Percentiles rank a stretch among this genome's conserved stretches.
These are phyloP conservation scores for Coemansia nantahalensis DNA, from an alignment of 192 early-diverging fungal genomes.

Conservation along the genomic window DNA sequence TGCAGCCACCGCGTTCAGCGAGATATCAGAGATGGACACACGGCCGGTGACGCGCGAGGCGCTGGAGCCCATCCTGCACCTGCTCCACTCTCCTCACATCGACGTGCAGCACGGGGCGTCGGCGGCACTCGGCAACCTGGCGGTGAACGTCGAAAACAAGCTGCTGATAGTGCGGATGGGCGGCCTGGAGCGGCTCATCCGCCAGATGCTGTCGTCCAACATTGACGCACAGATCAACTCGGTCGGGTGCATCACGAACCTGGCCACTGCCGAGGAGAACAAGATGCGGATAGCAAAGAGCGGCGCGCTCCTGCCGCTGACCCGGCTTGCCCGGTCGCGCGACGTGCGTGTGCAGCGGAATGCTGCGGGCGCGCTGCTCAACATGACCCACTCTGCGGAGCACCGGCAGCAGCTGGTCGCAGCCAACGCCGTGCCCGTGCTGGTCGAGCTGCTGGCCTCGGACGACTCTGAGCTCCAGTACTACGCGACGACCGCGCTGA, in stretches of 20 bases:
- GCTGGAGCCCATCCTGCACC: constrained; percentile 75
- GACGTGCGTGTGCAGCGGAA: constrained; percentile 87
- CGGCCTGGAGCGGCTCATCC: constrained; percentile 79
- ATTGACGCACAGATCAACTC: constrained; percentile 93
- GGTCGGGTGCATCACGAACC: constrained; percentile 91
- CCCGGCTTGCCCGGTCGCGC: constrained; percentile 69
- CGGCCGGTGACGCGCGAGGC: constrained; percentile 72
- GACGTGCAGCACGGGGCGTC: constrained; percentile 84
- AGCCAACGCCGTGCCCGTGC: constrained; percentile 78
- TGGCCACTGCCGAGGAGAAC: constrained; percentile 86
- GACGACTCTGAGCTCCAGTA: constrained; percentile 85
- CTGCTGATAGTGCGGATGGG: constrained; percentile 80
- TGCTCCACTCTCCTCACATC: constrained; percentile 78
- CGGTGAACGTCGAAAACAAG: constrained; percentile 73
- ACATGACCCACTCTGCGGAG: constrained; percentile 89
- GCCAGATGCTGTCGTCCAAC: constrained; percentile 81
- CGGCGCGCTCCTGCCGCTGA: constrained; percentile 71
- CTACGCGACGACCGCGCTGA: constrained; percentile 85
- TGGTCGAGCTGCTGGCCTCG: constrained; percentile 71
- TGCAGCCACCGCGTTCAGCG: constrained; percentile 84
- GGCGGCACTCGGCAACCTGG: constrained; percentile 88
- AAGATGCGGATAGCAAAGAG: constrained; percentile 86
- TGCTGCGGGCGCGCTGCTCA: constrained; percentile 85
- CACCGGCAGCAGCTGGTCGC: constrained; percentile 80
- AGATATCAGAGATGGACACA: constrained; percentile 84